Conservation (phyloP, 2,329 filamentous ascomycete genomes). For the Ceratocystis albifundus region DNA sequence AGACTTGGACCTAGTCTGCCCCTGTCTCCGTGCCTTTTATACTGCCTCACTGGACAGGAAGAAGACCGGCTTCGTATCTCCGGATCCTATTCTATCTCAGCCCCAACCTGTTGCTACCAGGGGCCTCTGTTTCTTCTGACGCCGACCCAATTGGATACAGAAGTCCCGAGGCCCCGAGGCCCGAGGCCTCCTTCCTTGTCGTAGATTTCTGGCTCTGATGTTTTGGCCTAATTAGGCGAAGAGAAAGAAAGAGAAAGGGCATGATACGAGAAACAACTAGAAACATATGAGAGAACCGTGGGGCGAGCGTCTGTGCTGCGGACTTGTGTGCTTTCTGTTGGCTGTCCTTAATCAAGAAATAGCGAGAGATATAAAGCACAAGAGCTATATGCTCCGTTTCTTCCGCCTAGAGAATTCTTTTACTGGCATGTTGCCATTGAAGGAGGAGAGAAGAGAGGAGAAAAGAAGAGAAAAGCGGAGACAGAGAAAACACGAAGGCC, state of each 20-base stretch:
- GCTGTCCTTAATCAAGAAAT: neutral
- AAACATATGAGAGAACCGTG: neutral
- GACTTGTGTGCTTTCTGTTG: too few relatives aligned
- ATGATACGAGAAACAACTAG: conserved; percentile 1
- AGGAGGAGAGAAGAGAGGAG: neutral
- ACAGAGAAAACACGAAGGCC: neutral
- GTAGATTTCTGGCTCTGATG: neutral
- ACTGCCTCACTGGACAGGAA: neutral
- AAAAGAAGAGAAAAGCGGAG: neutral
- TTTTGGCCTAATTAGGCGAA: neutral
- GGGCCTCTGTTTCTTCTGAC: too few relatives aligned
- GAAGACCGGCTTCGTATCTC: neutral
- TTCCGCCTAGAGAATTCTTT: neutral
- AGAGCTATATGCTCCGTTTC: conserved; percentile 2
- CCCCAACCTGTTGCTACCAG: neutral
- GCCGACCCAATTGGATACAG: too few relatives aligned
- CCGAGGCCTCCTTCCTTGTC: neutral
- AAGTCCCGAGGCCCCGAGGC: neutral
- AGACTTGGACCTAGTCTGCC: neutral
- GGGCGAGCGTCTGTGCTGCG: neutral
- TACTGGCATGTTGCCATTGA: conserved; percentile 5
- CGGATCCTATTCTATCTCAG: neutral
- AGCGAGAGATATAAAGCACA: conserved; percentile 5
- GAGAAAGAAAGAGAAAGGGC: neutral
- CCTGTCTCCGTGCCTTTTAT: neutral